phyloP scores from a whole-genome alignment of 139 green algal species.

The Volvox africanus region DNA sequence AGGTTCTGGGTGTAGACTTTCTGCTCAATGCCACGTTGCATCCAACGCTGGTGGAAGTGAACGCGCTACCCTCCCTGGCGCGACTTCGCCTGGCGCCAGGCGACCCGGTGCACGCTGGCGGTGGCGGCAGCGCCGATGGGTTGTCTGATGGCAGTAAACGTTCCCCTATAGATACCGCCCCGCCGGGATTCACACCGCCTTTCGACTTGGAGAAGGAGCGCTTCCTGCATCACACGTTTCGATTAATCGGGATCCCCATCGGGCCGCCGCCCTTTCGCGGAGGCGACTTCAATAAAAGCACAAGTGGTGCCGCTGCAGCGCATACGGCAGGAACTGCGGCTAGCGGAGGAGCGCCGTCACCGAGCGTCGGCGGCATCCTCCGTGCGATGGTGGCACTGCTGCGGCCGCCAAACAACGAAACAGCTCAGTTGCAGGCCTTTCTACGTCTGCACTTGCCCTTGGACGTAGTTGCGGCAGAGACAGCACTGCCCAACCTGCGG shows the following conservation, averaged over 20 bases:
- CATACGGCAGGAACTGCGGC: background rate
- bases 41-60: constrained; percentile 83
- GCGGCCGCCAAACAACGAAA: constrained; percentile 45
- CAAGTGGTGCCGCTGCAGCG: background rate
- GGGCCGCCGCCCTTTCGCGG: background rate
- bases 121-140: background rate
- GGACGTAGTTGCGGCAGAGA: constrained; percentile 1
- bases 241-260: constrained; percentile 64
- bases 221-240: constrained; percentile 68
- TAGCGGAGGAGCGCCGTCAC: background rate
- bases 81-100: constrained; percentile 1
- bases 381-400: constrained; percentile 15
- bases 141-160: background rate
- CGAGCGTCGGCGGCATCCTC: constrained; percentile 9
- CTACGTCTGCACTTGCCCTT: background rate
- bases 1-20: constrained; percentile 82
- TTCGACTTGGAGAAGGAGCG: constrained; percentile 81
- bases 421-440: constrained; percentile 7
- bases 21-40: constrained; percentile 72
- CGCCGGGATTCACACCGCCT: background rate
- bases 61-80: constrained; percentile 77
- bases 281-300: background rate
- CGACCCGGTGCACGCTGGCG: background rate
- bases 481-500: background rate
- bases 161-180: no score